A percentile compares a stretch with the other conserved stretches of the same genome.
phyloP scores from a whole-genome alignment of 108 stramenopile genomes.

The Pseudonitzschia multiseries region DNA sequence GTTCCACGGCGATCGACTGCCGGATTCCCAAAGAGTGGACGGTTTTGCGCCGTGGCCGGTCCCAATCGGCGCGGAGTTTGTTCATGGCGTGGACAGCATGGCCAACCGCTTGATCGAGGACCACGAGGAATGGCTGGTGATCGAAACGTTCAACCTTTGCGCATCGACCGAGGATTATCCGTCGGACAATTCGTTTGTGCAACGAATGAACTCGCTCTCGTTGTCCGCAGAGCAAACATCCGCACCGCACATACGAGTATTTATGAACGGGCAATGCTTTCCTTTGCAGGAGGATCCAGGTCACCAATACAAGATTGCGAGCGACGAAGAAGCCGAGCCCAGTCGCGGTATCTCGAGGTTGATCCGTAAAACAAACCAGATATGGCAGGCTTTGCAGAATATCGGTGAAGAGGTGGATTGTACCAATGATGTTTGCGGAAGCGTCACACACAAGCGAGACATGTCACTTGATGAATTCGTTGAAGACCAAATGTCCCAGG shows the following conservation, averaged over 20 bases:
- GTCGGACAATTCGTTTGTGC: slow-evolving; percentile 3
- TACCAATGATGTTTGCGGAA: too few species aligned
- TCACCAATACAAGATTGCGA: not conserved
- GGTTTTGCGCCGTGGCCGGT: slow-evolving; percentile 37
- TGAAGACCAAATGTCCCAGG: not conserved
- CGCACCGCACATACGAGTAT: slow-evolving; percentile 2
- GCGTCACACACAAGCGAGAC: not conserved
- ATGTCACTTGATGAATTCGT: slow-evolving; percentile 14
- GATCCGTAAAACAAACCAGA: slow-evolving; percentile 9
- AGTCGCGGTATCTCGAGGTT: not conserved
- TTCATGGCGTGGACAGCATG: slow-evolving; percentile 33
- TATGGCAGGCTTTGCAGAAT: slow-evolving; percentile 19
- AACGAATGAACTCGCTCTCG: not conserved
- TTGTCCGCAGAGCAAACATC: slow-evolving; percentile 5
- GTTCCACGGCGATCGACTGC: not conserved
- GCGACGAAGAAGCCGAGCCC: not conserved
- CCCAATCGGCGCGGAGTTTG: slow-evolving; percentile 40
- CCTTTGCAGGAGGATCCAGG: not conserved
- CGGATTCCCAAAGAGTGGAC: not conserved
- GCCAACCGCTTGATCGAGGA: slow-evolving; percentile 23
- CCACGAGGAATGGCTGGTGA: slow-evolving; percentile 13
- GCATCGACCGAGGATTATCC: slow-evolving; percentile 6
- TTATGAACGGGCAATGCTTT: slow-evolving; percentile 19
- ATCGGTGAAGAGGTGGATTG: slow-evolving; percentile 3
- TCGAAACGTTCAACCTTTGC: slow-evolving; percentile 32